Evolutionary conservation across 2,329 filamentous ascomycete species (phyloP).

Genomic region (Rhynchosporium agropyri): DNA sequence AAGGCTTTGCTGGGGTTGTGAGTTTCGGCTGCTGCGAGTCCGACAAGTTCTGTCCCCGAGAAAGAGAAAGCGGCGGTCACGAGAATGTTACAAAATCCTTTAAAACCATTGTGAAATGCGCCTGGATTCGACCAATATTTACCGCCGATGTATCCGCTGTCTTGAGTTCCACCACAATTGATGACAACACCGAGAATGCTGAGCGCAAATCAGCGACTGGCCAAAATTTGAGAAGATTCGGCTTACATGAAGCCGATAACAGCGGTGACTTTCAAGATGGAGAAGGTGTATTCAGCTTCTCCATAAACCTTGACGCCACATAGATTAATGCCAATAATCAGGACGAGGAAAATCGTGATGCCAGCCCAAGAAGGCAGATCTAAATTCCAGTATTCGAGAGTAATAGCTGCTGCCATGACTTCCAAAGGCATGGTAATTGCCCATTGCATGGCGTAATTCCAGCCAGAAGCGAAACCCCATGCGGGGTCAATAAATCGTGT

Average conservation of each 20-base stretch:
- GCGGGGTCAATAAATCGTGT: constrained; percentile 94
- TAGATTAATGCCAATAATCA: constrained; percentile 81
- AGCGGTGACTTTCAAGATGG: constrained; percentile 83
- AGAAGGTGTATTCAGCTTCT: constrained; percentile 87
- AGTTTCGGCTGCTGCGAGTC: constrained; percentile 76
- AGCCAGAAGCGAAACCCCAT: constrained; percentile 93
- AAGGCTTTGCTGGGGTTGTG: constrained; percentile 80
- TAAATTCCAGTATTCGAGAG: constrained; percentile 80
- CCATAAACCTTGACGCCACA: constrained; percentile 88
- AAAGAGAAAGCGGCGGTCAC: constrained; percentile 78
- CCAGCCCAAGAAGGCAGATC: constrained; percentile 76
- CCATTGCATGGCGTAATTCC: constrained; percentile 94
- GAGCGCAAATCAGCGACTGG: constrained; percentile 22
- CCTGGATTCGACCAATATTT: constrained; percentile 78
- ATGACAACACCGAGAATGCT: constrained; percentile 85
- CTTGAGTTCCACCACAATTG: constrained; percentile 77
- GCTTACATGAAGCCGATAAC: constrained; percentile 86
- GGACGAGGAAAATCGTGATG: constrained; percentile 76
- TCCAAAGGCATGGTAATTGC: constrained; percentile 80
- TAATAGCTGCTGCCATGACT: constrained; percentile 83
- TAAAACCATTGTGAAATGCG: constrained; percentile 81
- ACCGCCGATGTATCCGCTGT: constrained; percentile 78
- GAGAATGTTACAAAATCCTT: constrained; percentile 76
- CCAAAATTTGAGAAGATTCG: not conserved
- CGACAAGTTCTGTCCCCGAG: constrained; percentile 76